Base-by-base conservation (phyloP, 768 basidiomycete genomes). In the Termitomyces titanicus region DNA sequence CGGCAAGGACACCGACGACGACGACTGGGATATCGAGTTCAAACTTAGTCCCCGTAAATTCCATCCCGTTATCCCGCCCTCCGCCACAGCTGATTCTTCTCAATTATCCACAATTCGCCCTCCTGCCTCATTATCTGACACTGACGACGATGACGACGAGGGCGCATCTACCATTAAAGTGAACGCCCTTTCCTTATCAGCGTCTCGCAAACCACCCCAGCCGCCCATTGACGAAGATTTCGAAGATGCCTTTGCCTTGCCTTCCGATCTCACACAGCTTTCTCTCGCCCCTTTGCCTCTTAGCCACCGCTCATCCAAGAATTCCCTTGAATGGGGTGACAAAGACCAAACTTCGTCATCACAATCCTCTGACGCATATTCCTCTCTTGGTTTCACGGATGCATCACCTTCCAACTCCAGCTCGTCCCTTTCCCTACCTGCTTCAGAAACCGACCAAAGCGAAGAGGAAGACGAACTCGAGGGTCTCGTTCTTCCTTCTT, bases 311-410 rank as follows among this genome's bases (percentile, higher is more conserved):
- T 80, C 87, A 9, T 92, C 92, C 54, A 92, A 92, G 73, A 83
- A 82, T 48, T 92, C 91, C 0, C 77, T 93, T 25, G 90, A 92
- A 72, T 92, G 90, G 89, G 77, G 87, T 29, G 90, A 92, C 71
- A 89, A 83, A 66, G 89, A 93, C 63, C 83, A 88, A 43, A 88
- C 91, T 1, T 84, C 81, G 5, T 90, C 89, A 6, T 90, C 89
- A 13, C 88, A 89, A 64, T 92, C 90, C n/a, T 93, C 91, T 22
- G 92, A 93, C 67, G 82, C 88, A 9, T 92, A 89, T 63, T 92
- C 91, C 38, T 80, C 85, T 20, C 79, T 93, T 34, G 86, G 89
- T 47, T 86, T 92, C 59, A 82, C 83, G 39, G 85, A 85, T 59
- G 80, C 79, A 18, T 86, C 83, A 2, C 80, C 83, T 4, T 89